Evolutionary conservation across 140 eudicot species (phyloP).

Genomic region (Erigeron philadelphicus): DNA sequence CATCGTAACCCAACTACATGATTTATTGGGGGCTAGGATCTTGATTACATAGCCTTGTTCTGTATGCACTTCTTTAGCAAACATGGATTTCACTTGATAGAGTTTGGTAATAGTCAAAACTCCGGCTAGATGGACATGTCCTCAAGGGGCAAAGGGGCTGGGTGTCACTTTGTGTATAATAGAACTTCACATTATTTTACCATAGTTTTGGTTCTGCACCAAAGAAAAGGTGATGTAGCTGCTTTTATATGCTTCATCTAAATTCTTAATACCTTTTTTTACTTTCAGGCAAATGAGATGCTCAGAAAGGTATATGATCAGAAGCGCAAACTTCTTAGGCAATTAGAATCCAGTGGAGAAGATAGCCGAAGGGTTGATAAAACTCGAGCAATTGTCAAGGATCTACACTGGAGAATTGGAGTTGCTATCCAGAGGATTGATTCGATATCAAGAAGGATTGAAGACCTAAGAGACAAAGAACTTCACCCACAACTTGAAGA

Average conservation of each 20-base stretch:
- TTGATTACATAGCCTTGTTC: too few species aligned
- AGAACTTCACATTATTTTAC: not conserved
- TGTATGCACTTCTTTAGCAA: not conserved
- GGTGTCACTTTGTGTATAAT: not conserved
- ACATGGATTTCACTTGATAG: not conserved
- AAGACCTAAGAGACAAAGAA: constrained; percentile 81
- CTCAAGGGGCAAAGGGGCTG: not conserved
- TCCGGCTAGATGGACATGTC: not conserved
- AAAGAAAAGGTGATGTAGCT: not conserved
- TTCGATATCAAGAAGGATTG: constrained; percentile 81
- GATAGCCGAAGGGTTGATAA: constrained; percentile 47
- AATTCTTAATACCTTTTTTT: not conserved
- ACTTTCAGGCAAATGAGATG: constrained; percentile 69
- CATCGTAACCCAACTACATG: not conserved
- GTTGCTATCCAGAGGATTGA: constrained; percentile 84
- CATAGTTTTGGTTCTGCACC: not conserved
- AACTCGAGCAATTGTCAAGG: constrained; percentile 85
- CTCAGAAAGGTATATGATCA: constrained; percentile 68
- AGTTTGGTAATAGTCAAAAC: not conserved
- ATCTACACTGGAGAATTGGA: constrained; percentile 80
- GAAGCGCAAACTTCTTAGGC: constrained; percentile 66
- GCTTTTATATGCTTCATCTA: not conserved
- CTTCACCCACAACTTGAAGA: constrained; percentile 95
- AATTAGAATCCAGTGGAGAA: constrained; percentile 66
- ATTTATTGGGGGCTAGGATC: not conserved